Evolutionary conservation across 768 basidiomycete genomes (phyloP), one percentile per base, ranked within the genome.

Genomic region (Myochromella boudieri): DNA sequence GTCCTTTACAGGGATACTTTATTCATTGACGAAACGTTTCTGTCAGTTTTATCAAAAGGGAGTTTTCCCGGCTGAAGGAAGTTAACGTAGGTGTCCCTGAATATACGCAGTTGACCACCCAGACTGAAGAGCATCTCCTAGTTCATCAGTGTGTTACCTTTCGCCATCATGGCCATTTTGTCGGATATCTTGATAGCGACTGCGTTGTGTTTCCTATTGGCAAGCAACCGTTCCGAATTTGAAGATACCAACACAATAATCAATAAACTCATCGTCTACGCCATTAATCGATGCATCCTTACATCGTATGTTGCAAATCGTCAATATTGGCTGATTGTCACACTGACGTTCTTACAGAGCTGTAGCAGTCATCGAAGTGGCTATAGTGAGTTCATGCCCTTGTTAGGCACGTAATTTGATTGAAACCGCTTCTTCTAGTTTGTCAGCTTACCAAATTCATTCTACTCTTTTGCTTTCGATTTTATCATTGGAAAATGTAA

Each of bases 401-500:
- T 22, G 37, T 28, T 2, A 22, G 26, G 2, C n/a, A 4, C 4
- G 32, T 15, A 20, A n/a, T 25, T 9, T 21, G 1, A 27, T 9
- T 48, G 7, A 22, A n/a, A n/a, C 20, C 12, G 10, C 14, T 18
- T 3, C 11, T 26, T 26, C n/a, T 27, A 75, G 63, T 78, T 77
- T 54, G 58, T 66, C 12, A 60, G 62, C 1, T 52, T 68, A 24
- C 76, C 76, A 2, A 55, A 71, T 40, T 69, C 74, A 4, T 68
- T 78, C 29, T 78, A 74, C 55, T 68, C 68, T 17, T 67, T 77
- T 48, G 74, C 72, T 2, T 67, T 78, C 40, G 77, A 78, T 55
- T 78, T 80, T 48, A 60, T 76, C 25, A 73, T 78, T 43, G 77
- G 77, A 46, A 78, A 78, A 67, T 55, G 76, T 74, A 51, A 26